These are phyloP conservation scores for Xylaria sp. DNA, from an alignment of 2,329 filamentous ascomycete species.

Conservation along the genomic window DNA sequence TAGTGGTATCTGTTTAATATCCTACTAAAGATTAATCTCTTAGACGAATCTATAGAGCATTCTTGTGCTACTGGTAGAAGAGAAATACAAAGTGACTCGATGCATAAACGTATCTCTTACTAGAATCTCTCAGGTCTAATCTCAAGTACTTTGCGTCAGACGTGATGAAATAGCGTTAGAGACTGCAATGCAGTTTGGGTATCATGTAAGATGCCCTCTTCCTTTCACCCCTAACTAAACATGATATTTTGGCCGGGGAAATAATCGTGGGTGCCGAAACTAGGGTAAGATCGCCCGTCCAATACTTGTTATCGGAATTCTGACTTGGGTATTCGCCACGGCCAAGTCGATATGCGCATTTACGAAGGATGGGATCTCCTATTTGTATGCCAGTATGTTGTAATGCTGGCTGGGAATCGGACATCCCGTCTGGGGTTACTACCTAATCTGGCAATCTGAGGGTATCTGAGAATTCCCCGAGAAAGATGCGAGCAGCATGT, in stretches of 20 bases:
- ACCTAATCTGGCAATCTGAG: slow-evolving; percentile 19
- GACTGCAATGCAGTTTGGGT: not conserved
- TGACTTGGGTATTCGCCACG: not conserved
- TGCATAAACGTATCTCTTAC: too few species aligned
- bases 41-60: too few species aligned
- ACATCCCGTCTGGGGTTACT: not conserved
- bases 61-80: too few species aligned
- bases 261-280: not conserved
- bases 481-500: not conserved
- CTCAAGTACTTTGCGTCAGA: too few species aligned
- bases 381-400: not conserved
- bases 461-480: not conserved
- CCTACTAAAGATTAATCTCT: too few species aligned
- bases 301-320: not conserved
- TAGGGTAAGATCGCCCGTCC: not conserved
- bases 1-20: too few species aligned
- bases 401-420: not conserved
- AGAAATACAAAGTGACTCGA: too few species aligned
- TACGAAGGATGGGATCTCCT: too few species aligned
- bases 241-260: not conserved
- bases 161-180: too few species aligned
- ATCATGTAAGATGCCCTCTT: not conserved
- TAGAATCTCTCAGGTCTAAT: too few species aligned
- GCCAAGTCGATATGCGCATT: not conserved
- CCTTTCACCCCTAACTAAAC: not conserved